Evolutionary conservation across 225 moss, liverwort and hornwort genomes (phyloP), one percentile per base, ranked within the genome.

Genomic region (Marchantia polymorpha): DNA sequence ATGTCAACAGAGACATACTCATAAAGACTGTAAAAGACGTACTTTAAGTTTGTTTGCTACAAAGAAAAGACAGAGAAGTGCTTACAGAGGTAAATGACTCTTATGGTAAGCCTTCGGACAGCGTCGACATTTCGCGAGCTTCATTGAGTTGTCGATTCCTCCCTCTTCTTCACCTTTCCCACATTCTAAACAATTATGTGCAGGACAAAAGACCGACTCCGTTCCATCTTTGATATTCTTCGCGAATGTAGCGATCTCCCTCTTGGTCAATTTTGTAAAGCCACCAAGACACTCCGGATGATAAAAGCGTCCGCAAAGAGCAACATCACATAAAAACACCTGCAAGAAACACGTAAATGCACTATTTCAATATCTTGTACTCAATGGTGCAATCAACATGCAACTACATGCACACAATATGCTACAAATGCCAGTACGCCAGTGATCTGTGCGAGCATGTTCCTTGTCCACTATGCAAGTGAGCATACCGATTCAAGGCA

Each of bases 241-340:
- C 22, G 75, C 61, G 46, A 81, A 86, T 1, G 63, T 73, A 27
- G 67, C 74, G 7, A 26, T 49, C 15, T 86, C 81, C 7, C 29
- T 47, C 20, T 66, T 75, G 55, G 68, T 75, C 27, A 65, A 12
- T 10, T 23, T 58, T 50, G 74, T 81, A 64, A 80, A 83, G n/a
- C 76, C 30, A 1, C 77, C 86, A 49, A 86, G 81, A 66, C 86
- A 86, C 9, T 19, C n/a, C 16, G 83, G 86, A 54, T 86, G 86
- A 76, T 83, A 86, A 65, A 83, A 86, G 53, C 86, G 86, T 49
- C 86, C 86, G 56, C 86, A 86, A 0, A 86, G 79, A 70, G 86
- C 86, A 48, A 83, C 83, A 54, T 78, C 83, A 81, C 86, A 86
- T 19, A 81, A 63, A 59, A 55, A 81, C 0, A 86, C 86, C 86